These are phyloP conservation scores for Penicillium sp. DNA, from an alignment of 2,329 filamentous ascomycete species.

Conservation along the genomic window DNA sequence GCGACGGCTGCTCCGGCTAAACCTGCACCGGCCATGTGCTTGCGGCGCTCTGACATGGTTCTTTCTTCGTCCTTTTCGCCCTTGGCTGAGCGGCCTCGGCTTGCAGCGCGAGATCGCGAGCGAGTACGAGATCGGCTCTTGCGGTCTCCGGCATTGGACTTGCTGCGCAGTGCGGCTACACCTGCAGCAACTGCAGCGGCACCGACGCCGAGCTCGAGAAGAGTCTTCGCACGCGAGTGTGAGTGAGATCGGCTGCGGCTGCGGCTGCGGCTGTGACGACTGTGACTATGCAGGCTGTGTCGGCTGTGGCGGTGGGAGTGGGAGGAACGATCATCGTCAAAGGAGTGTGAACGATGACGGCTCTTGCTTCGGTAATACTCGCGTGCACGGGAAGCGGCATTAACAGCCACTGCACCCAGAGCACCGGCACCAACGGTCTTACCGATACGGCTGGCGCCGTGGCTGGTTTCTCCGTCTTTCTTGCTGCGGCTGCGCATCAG, in stretches of 20 bases:
- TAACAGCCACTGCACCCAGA: slow-evolving; percentile 62
- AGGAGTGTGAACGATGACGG: slow-evolving; percentile 43
- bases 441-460: slow-evolving; percentile 50
- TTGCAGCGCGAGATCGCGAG: slow-evolving; percentile 44
- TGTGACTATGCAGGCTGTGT: slow-evolving; percentile 16
- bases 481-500: slow-evolving; percentile 60
- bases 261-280: slow-evolving; percentile 36
- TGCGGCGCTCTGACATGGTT: slow-evolving; percentile 54
- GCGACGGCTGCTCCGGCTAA: slow-evolving; percentile 63
- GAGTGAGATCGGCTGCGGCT: slow-evolving; percentile 50
- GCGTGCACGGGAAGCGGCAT: slow-evolving; percentile 55
- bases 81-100: slow-evolving; percentile 28
- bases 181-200: slow-evolving; percentile 63
- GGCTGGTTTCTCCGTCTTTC: slow-evolving; percentile 56
- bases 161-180: slow-evolving; percentile 58
- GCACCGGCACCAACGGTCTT: slow-evolving; percentile 61
- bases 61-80: slow-evolving; percentile 25
- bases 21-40: slow-evolving; percentile 62
- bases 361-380: slow-evolving; percentile 52
- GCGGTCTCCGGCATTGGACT: slow-evolving; percentile 52
- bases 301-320: slow-evolving; percentile 35
- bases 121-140: slow-evolving; percentile 51
- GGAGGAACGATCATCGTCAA: slow-evolving; percentile 42
- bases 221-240: slow-evolving; percentile 52
- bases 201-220: slow-evolving; percentile 55